phyloP scores from a whole-genome alignment of 148 eudicot genomes.

The Selenicereus undatus region DNA sequence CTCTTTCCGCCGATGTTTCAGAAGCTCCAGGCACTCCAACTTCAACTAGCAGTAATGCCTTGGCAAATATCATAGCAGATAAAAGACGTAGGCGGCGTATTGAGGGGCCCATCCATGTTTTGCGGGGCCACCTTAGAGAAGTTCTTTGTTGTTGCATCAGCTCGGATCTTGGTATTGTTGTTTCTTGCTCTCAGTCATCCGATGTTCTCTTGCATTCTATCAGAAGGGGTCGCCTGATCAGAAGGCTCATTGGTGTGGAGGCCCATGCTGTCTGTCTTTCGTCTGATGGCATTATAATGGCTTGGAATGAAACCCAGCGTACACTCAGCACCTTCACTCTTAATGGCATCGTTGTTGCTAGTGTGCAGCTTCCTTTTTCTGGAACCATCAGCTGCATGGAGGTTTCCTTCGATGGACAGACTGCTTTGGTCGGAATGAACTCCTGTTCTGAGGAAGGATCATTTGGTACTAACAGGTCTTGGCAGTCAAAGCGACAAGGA shows the following conservation, averaged over 20 bases:
- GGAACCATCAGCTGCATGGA: slow-evolving; percentile 80
- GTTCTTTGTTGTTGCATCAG: slow-evolving; percentile 69
- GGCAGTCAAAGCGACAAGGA: slow-evolving; percentile 30
- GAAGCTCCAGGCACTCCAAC: slow-evolving; percentile 52
- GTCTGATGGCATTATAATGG: slow-evolving; percentile 66
- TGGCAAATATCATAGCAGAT: slow-evolving; percentile 42
- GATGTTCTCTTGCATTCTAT: slow-evolving; percentile 77
- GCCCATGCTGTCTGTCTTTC: slow-evolving; percentile 79
- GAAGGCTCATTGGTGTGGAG: slow-evolving; percentile 70
- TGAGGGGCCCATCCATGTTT: slow-evolving; percentile 91
- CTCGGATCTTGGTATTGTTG: slow-evolving; percentile 87
- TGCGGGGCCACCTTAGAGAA: slow-evolving; percentile 86
- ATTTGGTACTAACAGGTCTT: slow-evolving; percentile 26
- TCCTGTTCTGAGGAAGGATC: slow-evolving; percentile 50
- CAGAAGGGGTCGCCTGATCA: slow-evolving; percentile 75
- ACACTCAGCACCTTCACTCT: slow-evolving; percentile 72
- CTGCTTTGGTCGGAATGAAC: slow-evolving; percentile 76
- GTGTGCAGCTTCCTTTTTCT: slow-evolving; percentile 54
- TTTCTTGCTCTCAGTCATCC: slow-evolving; percentile 75
- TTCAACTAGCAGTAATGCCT: slow-evolving; percentile 43
- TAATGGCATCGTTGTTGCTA: slow-evolving; percentile 64
- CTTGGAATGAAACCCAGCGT: slow-evolving; percentile 62
- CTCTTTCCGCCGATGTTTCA: neutral
- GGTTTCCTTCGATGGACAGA: slow-evolving; percentile 73
- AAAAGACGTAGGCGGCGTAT: slow-evolving; percentile 55